Base-by-base conservation (phyloP, 1,284 basidiomycete genomes). In the Exobasidium cylindrosporum region DNA sequence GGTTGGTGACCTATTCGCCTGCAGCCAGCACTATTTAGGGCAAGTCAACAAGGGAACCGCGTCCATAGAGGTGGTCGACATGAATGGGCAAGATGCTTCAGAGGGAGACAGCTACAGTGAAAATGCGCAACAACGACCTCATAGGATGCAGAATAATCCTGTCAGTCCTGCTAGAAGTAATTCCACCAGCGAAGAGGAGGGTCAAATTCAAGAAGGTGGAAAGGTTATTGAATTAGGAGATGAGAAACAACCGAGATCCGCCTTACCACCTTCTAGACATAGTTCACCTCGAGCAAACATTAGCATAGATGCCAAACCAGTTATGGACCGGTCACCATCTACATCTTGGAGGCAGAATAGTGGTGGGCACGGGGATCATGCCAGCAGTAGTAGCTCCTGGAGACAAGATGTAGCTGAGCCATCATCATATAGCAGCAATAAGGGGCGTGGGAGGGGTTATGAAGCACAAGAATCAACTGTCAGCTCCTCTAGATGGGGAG, bases 181-280 rank as follows among this genome's bases (percentile, higher is more conserved):
- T 35, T 21, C 21, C n/a, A 57, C 40, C 35, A 57, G 56, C 40
- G 56, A 57, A 13, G 56, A 57, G 30, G 56, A 57, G 43, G 56
- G 56, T 3, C 44, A 46, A 50, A 57, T 57, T 35, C 10, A 47
- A 21, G 56, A 57, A 23, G 56, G 50, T 11, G 32, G 50, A 23
- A 35, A 21, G 17, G 56, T 29, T 11, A 35, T 13, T 11, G 56
- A 57, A 4, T 29, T 35, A 23, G 56, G 40, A 4, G 17, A 10
- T 10, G 35, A 40, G 35, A 17, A 40, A 40, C 10, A 40, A 7
- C 7, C 7, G 17, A 17, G 17, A 40, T 40, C 17, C 17, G 35
- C 35, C 17, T 29, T 47, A 28, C 54, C 45, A 7, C 24, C 7
- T 56, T 50, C 47, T 14, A 24, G 24, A 26, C 47, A 24, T n/a